Evolutionary conservation across 2,329 filamentous ascomycete species (phyloP).

Genomic region (Oidium heveae): DNA sequence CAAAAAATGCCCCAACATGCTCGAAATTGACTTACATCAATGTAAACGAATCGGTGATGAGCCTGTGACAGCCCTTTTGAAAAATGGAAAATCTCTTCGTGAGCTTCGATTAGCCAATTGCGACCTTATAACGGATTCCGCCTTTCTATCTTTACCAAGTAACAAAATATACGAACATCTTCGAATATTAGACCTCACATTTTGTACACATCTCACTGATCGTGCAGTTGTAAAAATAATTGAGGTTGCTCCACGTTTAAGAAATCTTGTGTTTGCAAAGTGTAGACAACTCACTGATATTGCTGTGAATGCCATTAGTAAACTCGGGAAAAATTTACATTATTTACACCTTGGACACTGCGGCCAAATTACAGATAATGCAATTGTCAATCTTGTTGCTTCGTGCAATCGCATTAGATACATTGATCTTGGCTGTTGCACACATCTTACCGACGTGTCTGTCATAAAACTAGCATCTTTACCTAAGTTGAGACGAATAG

Average conservation of each 20-base stretch:
- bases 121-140: constrained; percentile 59
- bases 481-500: constrained; percentile 84
- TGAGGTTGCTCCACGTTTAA: constrained; percentile 57
- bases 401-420: constrained; percentile 85
- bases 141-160: constrained; percentile 55
- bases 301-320: constrained; percentile 66
- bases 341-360: constrained; percentile 94
- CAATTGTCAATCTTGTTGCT: constrained; percentile 62
- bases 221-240: constrained; percentile 75
- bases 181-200: constrained; percentile 80
- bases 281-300: constrained; percentile 80
- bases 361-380: constrained; percentile 67
- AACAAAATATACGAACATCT: constrained; percentile 58
- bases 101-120: constrained; percentile 77
- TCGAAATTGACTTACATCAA: constrained; percentile 86
- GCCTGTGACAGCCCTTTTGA: constrained; percentile 58
- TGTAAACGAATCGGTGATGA: constrained; percentile 60
- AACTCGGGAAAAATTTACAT: constrained; percentile 82
- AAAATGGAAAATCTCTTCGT: constrained; percentile 57
- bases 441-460: constrained; percentile 64
- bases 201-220: constrained; percentile 63
- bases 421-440: constrained; percentile 92
- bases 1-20: constrained; percentile 65
- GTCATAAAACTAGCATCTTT: constrained; percentile 62
- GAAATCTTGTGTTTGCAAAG: constrained; percentile 85